These are phyloP conservation scores for Mucor saturninus DNA, from an alignment of 371 early-diverging fungal genomes.

Conservation along the genomic window DNA sequence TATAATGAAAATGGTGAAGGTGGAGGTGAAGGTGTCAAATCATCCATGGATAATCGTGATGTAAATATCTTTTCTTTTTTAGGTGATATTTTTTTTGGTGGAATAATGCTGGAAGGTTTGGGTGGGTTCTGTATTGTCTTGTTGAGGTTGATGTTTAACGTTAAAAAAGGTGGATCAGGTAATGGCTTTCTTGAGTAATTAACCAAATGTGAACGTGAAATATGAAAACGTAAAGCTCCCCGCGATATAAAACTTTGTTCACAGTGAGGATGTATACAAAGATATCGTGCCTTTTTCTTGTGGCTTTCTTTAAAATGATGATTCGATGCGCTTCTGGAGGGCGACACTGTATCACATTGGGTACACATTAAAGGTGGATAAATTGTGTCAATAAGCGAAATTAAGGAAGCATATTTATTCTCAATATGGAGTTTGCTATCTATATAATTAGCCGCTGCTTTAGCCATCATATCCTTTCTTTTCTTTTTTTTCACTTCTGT, in stretches of 20 bases:
- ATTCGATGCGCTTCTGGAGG: conserved; percentile 21
- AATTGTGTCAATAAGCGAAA: conserved; percentile 34
- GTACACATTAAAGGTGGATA: conserved; percentile 40
- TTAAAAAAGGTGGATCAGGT: conserved; percentile 13
- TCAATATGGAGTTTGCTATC: conserved; percentile 24
- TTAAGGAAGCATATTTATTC: conserved; percentile 30
- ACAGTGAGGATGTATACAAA: conserved; percentile 42
- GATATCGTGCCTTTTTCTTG: conserved; percentile 27
- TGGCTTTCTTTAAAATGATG: conserved; percentile 28
- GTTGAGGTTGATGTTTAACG: conserved; percentile 1
- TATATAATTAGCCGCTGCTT: conserved; percentile 14
- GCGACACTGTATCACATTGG: conserved; percentile 27
- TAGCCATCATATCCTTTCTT: conserved; percentile 12
- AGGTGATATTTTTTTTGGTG: not conserved
- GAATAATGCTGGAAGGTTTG: not conserved
- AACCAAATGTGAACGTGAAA: conserved; percentile 31
- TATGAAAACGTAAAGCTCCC: conserved; percentile 37
- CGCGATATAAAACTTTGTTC: conserved; percentile 26
- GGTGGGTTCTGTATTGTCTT: not conserved
- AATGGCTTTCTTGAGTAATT: conserved; percentile 11
- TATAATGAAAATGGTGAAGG: conserved; percentile 28
- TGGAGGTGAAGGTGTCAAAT: conserved; percentile 29
- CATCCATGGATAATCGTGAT: not conserved
- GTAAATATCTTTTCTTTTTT: conserved; percentile 6
- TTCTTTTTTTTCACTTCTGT: conserved; percentile 11